phyloP scores from a whole-genome alignment of 208 protist genomes.

The Dictyostelium gargantuum region DNA sequence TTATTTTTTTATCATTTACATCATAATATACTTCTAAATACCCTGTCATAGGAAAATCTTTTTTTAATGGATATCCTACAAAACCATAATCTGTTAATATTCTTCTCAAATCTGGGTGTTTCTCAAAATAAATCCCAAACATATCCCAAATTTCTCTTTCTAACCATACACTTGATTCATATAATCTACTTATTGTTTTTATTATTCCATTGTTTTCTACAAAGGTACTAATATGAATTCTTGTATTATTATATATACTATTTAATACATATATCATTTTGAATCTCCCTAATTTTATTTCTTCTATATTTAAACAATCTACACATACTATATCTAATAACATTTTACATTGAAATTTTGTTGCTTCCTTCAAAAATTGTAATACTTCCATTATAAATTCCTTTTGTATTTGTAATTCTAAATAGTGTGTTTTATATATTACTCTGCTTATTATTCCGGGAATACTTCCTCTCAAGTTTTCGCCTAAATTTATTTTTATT shows the following conservation, averaged over 20 bases:
- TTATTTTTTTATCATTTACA: constrained; percentile 2
- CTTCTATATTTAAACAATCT: constrained; percentile 36
- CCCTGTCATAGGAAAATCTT: constrained; percentile 19
- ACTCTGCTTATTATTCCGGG: background rate
- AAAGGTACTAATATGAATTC: background rate
- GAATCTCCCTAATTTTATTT: background rate
- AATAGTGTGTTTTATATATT: background rate
- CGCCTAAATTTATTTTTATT: background rate
- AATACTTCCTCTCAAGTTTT: background rate
- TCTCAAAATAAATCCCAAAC: background rate
- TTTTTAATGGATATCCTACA: background rate
- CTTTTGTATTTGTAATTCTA: background rate
- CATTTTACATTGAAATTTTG: background rate
- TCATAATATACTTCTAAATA: constrained; percentile 4
- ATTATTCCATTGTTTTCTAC: background rate
- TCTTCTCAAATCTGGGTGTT: background rate
- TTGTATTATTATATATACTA: background rate
- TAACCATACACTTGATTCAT: constrained; percentile 1
- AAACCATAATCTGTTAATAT: constrained; percentile 9
- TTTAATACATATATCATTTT: constrained; percentile 29
- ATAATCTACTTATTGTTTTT: background rate
- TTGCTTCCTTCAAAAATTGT: background rate
- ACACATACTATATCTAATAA: constrained; percentile 5
- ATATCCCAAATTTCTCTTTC: background rate
- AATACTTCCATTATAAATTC: background rate